These are phyloP conservation scores for Hibiscus mutabilis DNA, from an alignment of 345 rosid genomes.

Conservation along the genomic window DNA sequence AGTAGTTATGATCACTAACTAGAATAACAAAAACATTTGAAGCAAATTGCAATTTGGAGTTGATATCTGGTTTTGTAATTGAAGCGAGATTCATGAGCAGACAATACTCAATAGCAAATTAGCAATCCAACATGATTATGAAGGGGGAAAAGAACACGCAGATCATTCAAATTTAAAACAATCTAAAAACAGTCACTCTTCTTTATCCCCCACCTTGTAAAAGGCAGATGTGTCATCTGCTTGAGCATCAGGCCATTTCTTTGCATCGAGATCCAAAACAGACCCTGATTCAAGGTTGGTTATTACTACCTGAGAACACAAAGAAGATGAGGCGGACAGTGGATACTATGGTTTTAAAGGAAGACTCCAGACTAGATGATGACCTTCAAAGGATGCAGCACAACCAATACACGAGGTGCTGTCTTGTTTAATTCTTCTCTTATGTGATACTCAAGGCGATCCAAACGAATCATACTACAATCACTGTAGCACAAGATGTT, in stretches of 20 bases:
- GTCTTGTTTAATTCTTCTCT: constrained; percentile 92
- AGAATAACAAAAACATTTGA: background rate
- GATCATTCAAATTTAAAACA: background rate
- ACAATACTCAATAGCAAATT: background rate
- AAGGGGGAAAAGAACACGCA: background rate
- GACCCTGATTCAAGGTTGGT: constrained; percentile 63
- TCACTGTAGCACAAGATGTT: constrained; percentile 49
- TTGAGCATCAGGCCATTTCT: constrained; percentile 89
- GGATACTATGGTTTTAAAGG: background rate
- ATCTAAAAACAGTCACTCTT: background rate
- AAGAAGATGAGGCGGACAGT: background rate
- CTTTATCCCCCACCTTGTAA: constrained; percentile 61
- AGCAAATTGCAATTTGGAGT: background rate
- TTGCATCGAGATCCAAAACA: constrained; percentile 72
- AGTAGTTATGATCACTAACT: background rate
- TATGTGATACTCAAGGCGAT: constrained; percentile 90
- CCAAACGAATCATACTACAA: constrained; percentile 72
- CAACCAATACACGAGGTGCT: constrained; percentile 78
- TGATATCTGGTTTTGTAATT: background rate
- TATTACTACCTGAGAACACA: constrained; percentile 49
- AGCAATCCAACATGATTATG: background rate
- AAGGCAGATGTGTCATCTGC: constrained; percentile 61
- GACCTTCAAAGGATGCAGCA: constrained; percentile 88
- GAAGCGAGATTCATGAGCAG: background rate
- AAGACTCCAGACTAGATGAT: constrained; percentile 10